Evolutionary conservation across 768 basidiomycete species (phyloP).

Genomic region (Xerocomus spinulosus): DNA sequence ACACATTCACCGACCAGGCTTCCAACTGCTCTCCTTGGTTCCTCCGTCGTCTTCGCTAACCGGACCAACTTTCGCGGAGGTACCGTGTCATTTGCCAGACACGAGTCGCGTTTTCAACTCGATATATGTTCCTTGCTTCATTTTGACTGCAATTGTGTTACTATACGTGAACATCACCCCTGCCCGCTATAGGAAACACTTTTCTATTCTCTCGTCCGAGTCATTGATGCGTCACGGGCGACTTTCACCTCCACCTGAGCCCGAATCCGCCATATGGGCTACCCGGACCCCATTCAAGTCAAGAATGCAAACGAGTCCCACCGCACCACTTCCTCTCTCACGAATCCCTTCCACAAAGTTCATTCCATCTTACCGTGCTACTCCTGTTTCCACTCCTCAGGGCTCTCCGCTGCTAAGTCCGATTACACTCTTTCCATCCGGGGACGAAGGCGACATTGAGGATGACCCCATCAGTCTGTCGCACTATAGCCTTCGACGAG

Average conservation of each 20-base stretch:
- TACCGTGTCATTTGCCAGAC: slow-evolving; percentile 77
- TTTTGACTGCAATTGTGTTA: slow-evolving; percentile 49
- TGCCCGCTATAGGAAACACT: slow-evolving; percentile 11
- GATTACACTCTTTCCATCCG: slow-evolving; percentile 33
- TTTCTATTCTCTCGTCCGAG: slow-evolving; percentile 27
- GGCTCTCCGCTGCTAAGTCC: slow-evolving; percentile 37
- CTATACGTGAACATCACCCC: slow-evolving; percentile 40
- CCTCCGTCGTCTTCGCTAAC: slow-evolving; percentile 28
- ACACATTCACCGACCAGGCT: slow-evolving; percentile 72
- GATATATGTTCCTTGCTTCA: slow-evolving; percentile 60
- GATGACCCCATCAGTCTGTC: slow-evolving; percentile 42
- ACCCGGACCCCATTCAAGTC: slow-evolving; percentile 43
- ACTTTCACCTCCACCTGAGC: slow-evolving; percentile 23
- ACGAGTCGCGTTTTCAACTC: slow-evolving; percentile 54
- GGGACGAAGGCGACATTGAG: slow-evolving; percentile 46
- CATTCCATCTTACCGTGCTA: slow-evolving; percentile 38
- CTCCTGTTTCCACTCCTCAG: slow-evolving; percentile 35
- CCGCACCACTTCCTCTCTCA: slow-evolving; percentile 33
- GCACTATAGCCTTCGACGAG: slow-evolving; percentile 43
- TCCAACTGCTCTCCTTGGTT: slow-evolving; percentile 77
- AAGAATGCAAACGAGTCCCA: slow-evolving; percentile 37
- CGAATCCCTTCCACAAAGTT: slow-evolving; percentile 36
- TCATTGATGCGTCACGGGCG: slow-evolving; percentile 30
- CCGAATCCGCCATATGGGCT: slow-evolving; percentile 36
- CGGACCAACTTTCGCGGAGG: slow-evolving; percentile 51